Base-by-base conservation (phyloP, 2,329 filamentous ascomycete species). In the Neofusicoccum umdonicola region DNA sequence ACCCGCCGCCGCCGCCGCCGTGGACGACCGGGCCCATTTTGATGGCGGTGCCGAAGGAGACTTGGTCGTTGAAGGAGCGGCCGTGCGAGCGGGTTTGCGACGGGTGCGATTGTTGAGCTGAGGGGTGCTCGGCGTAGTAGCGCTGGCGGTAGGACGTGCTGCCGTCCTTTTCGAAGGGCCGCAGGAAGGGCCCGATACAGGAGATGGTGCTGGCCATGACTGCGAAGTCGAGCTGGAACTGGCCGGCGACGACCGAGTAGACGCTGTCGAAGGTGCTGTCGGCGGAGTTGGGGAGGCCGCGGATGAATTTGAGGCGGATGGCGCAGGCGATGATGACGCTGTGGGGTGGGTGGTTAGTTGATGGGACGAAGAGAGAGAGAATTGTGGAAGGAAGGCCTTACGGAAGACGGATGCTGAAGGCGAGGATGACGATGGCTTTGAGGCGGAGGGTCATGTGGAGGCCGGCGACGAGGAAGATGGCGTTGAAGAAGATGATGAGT, bases 211-310 rank as follows among this genome's bases (percentile, higher is more conserved):
- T 69, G 1, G 70, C 71, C 66, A 76, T 75, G 37, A 75, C 73
- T 3, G 73, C 73, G 44, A 74, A 76, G n/a, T 72, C 70, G 66
- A 75, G 71, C n/a, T 76, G 72, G 70, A 72, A 76, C 48, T 76
- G 72, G 27, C 71, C 74, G 8, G 70, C 69, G 2, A 76, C 68
- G n/a, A 72, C 27, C 13, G 72, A 72, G 54, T 71, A 72, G 42
- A 67, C 64, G 39, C 64, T 65, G 6, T 61, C 54, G 52, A 73
- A 72, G 3, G 69, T 69, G 13, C 68, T 65, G 56, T 67, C 67
- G 5, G 44, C 54, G 45, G 67, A 64, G 57, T 50, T 8, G 63
- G 60, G 9, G 68, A 68, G 13, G 67, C 9, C 3, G 44, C 44
- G 51, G 52, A 64, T 58, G 64, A 72, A 75, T 62, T 71, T 61